Base-by-base conservation (phyloP, 1,284 basidiomycete species). In the Termitomyces sp. region DNA sequence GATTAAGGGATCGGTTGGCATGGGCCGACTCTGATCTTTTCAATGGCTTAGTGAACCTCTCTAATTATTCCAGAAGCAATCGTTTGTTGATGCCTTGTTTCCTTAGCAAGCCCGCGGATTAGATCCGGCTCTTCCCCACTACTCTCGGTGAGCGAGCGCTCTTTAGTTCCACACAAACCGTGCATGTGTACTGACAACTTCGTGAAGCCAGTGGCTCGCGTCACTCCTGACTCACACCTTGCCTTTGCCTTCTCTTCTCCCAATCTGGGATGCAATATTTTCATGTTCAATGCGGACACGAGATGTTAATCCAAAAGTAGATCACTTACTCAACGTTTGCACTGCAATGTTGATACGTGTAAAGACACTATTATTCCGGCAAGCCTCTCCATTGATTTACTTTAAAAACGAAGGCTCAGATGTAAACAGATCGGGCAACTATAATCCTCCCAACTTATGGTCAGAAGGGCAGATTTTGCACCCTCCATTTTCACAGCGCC, bases 81-180 rank as follows among this genome's bases (percentile, higher is more conserved):
- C 30, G 18, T 48, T 10, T 30, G 1, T 11, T 40, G 13, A 28
- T 11, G 18, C 18, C 37, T 30, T n/a, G 11, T 44, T 44, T 48
- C 31, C 33, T 57, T 53, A 68, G 86, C 71, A 75, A 62, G 66
- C 68, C 6, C 84, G 82, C 60, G 84, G 86, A 1, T 71, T 91
- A 11, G 84, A 88, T 62, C 88, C 88, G 24, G 69, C 75, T 24
- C 69, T 86, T 38, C 88, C 88, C 1, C 86, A 91, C 67, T 91
- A 88, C 66, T 89, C 88, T 48, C 86, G 86, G 87, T 90, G 66
- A 57, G 87, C 72, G 66, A 57, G 87, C 72, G 34, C 41, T 41
- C 28, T 8, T 40, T 38, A 4, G 7, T 45, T n/a, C 30, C 33
- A 39, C 47, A 35, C 40, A n/a, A 3, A 2, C 41, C 53, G 9